Evolutionary conservation across 2,329 filamentous ascomycete species (phyloP), one percentile per base, ranked within the genome.

Genomic region (Aspergillus costaricaensis): DNA sequence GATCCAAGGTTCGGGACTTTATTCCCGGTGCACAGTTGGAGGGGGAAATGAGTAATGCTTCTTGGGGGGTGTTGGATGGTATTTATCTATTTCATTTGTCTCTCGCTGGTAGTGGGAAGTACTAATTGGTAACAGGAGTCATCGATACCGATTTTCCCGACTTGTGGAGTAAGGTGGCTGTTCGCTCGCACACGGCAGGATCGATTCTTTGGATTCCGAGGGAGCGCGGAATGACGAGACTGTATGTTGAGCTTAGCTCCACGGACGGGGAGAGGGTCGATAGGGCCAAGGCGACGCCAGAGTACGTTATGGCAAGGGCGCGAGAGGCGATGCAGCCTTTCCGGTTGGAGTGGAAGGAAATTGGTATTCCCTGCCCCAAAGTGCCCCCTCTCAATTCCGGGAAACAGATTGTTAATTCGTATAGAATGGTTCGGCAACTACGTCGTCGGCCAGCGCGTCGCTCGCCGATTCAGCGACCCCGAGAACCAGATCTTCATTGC

Each of bases 141-240:
- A 75, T 91, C 9, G 85, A 88, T 47, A 91, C 88, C 7, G 83
- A 91, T 70, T 91, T 91, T 66, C 89, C 89, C 1, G 88, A 91
- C 68, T 84, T 91, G 52, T 91, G 88, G 88, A 89, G 86, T 72
- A 91, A 91, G 76, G 87, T 88, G 0, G 83, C 89, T 0, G 82
- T 91, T 7, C 88, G 88, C 65, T 88, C 86, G 2, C 85, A 90
- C 62, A 81, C 85, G 60, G 81, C 86, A 48, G 89, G 89, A 2
- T 89, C 88, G 0, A 86, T 91, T 49, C 80, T 91, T n/a, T 88
- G 90, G 72, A 88, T 91, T 56, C 89, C 89, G 4, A 84, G 89
- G 41, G 89, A 91, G 73, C 81, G 87, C 44, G 89, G 89, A 68
- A 86, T 91, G 83, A 91, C 88, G 0, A 84, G 89, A 49, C 80